These are phyloP conservation scores for Psilocybe cubensis DNA, from an alignment of 768 basidiomycete species.

Conservation along the genomic window DNA sequence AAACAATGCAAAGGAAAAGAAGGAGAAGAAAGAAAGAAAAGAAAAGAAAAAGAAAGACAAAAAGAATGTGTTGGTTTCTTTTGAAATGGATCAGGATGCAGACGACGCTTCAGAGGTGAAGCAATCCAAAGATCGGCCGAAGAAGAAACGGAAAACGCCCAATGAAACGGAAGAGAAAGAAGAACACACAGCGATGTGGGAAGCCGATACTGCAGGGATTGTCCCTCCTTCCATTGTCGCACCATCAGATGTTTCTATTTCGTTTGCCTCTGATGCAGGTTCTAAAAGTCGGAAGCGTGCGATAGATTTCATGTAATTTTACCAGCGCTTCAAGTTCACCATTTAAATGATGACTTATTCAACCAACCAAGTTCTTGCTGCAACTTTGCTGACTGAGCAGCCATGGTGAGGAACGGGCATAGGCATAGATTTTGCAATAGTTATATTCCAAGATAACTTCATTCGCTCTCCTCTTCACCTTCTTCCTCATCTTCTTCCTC, in stretches of 20 bases:
- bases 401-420: too few relatives aligned
- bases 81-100: constrained; percentile 69
- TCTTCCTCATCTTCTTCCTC: constrained; percentile 32
- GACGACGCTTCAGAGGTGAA: constrained; percentile 30
- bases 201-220: constrained; percentile 60
- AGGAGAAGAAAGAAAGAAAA: constrained; percentile 55
- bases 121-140: constrained; percentile 41
- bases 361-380: too few relatives aligned
- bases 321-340: constrained; percentile 7
- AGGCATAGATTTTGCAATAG: neutral
- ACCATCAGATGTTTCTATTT: constrained; percentile 20
- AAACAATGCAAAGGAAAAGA: constrained; percentile 30
- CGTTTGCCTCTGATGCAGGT: constrained; percentile 24
- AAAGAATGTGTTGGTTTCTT: constrained; percentile 65
- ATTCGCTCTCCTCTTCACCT: constrained; percentile 23
- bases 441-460: neutral
- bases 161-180: constrained; percentile 34
- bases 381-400: too few relatives aligned
- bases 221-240: constrained; percentile 1
- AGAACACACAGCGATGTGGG: constrained; percentile 70
- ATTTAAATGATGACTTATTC: neutral
- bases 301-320: constrained; percentile 69
- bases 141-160: constrained; percentile 49
- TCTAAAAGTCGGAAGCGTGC: constrained; percentile 67
- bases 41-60: constrained; percentile 38